Evolutionary conservation across 768 basidiomycete species (phyloP), one percentile per base, ranked within the genome.

Genomic region (Pulveroboletus frians): DNA sequence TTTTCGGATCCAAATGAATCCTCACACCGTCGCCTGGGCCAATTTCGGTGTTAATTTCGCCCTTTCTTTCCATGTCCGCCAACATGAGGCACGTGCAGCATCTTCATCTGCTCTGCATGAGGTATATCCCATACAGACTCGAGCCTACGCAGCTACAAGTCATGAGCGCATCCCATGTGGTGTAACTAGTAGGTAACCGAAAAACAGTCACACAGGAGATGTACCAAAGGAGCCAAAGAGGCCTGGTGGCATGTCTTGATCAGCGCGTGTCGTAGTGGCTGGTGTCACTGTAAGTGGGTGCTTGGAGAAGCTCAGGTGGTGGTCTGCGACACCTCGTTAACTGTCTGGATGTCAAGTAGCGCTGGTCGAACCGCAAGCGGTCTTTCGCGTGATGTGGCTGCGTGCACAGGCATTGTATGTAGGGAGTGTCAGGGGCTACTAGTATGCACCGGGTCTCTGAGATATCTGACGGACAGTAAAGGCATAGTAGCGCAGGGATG

Each of bases 171-270:
- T 11, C 5, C 11, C 32, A 26, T 34, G 34, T 46, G 17, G 23
- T 56, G 54, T 13, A 14, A 36, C 5, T 57, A 40, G 54, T 43
- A 46, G 13, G 27, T 39, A 18, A 13, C 31, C 9, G 26, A 27
- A 10, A 29, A 37, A 26, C 18, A n/a, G 4, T 23, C 26, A 11
- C 53, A 37, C 21, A 44, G 47, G 23, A n/a, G 39, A 7, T 46
- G 46, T 50, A 38, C 56, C 7, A 46, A 56, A 38, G 55, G 55
- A 17, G 49, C 23, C 44, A 53, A 32, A 41, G 47, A 57, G 37
- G 29, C 52, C 18, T 57, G 44, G 47, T 29, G 26, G n/a, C 50
- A 57, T 29, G 44, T 53, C 39, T 53, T 47, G 14, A 46, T n/a
- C 23, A 17, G 15, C 27, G 36, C 55, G 53, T 40, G 56, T 3